These are phyloP conservation scores for Linnemannia exigua DNA, from an alignment of 192 early-diverging fungal species.

Conservation along the genomic window DNA sequence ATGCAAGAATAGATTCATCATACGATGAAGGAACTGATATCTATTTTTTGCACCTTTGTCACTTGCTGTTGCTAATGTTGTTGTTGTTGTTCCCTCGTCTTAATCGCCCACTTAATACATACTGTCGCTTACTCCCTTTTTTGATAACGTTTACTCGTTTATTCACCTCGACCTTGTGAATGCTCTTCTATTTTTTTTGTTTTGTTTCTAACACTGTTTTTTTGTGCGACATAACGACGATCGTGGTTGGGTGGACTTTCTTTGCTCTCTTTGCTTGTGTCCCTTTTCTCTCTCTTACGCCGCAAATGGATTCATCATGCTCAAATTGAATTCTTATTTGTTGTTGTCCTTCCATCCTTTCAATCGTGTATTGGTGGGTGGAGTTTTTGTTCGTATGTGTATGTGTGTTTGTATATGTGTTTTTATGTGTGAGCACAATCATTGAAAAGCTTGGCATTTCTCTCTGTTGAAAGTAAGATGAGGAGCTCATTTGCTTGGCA, in stretches of 20 bases:
- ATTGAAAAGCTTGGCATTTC: neutral
- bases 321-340: no score
- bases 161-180: neutral
- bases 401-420: neutral
- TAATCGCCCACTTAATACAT: no score
- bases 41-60: neutral
- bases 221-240: neutral
- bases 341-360: no score
- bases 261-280: neutral
- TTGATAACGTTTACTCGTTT: no score
- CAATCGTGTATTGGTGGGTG: neutral
- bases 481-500: neutral
- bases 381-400: no score
- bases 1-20: no score
- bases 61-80: neutral
- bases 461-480: neutral
- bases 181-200: neutral
- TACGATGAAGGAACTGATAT: neutral
- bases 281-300: neutral
- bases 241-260: neutral
- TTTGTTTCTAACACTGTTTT: no score
- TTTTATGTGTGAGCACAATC: neutral
- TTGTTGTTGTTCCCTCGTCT: no score
- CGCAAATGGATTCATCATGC: no score
- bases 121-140: no score